phyloP scores from a whole-genome alignment of 1,284 basidiomycete genomes.

The Clitocybe nebularis region DNA sequence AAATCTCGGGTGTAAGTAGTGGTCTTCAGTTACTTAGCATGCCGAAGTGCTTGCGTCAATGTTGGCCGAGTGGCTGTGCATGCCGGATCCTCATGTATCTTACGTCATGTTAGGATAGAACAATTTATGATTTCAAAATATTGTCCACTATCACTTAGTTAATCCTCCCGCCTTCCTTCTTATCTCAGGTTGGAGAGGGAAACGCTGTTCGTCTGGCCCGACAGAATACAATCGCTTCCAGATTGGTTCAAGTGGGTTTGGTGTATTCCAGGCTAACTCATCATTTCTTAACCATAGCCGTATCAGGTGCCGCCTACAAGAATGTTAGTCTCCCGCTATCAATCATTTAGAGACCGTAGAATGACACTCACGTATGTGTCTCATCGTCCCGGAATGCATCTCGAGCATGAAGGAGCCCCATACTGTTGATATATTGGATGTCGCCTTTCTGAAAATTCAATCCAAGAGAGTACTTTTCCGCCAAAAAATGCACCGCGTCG shows the following conservation, averaged over 20 bases:
- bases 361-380: conserved; percentile 31
- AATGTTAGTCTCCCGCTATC: conserved; percentile 5
- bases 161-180: conserved; percentile 27
- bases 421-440: conserved; percentile 47
- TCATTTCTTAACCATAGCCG: conserved; percentile 35
- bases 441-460: conserved; percentile 47
- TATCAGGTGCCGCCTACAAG: conserved; percentile 23
- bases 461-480: conserved; percentile 38
- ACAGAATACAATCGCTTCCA: conserved; percentile 30
- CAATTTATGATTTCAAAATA: no score
- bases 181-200: conserved; percentile 30
- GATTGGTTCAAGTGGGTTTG: conserved; percentile 23
- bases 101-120: no score
- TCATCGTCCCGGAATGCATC: conserved; percentile 40
- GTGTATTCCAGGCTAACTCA: conserved; percentile 30
- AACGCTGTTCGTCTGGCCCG: conserved; percentile 26
- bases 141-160: conserved; percentile 23
- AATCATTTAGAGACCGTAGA: conserved; percentile 3
- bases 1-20: neutral
- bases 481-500: conserved; percentile 42
- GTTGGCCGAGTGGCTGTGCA: conserved; percentile 7
- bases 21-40: neutral
- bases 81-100: neutral
- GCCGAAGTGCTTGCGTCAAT: neutral
- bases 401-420: conserved; percentile 41